Evolutionary conservation across 345 rosid genomes (phyloP).

Genomic region (Eucalyptus erythrocorys): DNA sequence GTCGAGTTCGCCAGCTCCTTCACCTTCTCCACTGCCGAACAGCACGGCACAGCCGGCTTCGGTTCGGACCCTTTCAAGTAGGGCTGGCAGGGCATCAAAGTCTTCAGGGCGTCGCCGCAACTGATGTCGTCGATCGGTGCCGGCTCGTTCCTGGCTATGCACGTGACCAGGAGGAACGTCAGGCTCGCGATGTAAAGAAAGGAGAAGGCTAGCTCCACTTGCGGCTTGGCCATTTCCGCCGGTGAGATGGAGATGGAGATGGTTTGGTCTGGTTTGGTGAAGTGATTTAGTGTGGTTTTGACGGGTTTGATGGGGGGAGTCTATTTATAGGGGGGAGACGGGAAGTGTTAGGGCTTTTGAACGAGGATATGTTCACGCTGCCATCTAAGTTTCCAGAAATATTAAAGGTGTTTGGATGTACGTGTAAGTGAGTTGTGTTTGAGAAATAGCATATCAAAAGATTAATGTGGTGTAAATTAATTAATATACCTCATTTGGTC

Average conservation of each 20-base stretch:
- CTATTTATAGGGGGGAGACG: not conserved
- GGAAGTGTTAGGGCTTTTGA: not conserved
- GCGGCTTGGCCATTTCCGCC: not conserved
- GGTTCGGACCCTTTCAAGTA: not conserved
- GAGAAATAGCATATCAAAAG: accelerated
- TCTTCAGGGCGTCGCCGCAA: not conserved
- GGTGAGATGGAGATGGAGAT: not conserved
- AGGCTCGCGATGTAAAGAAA: not conserved
- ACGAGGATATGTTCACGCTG: not conserved
- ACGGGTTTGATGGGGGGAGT: not conserved
- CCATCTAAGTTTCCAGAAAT: too few species aligned
- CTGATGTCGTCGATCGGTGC: not conserved
- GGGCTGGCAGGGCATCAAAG: not conserved
- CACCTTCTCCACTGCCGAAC: not conserved
- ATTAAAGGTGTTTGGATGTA: too few species aligned
- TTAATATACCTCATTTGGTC: too few species aligned
- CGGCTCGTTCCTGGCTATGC: not conserved
- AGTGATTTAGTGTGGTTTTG: not conserved
- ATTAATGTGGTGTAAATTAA: accelerated
- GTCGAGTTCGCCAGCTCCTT: not conserved
- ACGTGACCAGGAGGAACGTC: not conserved
- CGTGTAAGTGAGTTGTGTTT: too few species aligned
- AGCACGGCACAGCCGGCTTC: not conserved
- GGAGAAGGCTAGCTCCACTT: not conserved
- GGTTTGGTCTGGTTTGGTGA: not conserved